A percentile compares a stretch with the other conserved stretches of the same genome.
These are phyloP conservation scores for Aciculoconidium aculeatum DNA, from an alignment of 805 yeast species.

Conservation along the genomic window DNA sequence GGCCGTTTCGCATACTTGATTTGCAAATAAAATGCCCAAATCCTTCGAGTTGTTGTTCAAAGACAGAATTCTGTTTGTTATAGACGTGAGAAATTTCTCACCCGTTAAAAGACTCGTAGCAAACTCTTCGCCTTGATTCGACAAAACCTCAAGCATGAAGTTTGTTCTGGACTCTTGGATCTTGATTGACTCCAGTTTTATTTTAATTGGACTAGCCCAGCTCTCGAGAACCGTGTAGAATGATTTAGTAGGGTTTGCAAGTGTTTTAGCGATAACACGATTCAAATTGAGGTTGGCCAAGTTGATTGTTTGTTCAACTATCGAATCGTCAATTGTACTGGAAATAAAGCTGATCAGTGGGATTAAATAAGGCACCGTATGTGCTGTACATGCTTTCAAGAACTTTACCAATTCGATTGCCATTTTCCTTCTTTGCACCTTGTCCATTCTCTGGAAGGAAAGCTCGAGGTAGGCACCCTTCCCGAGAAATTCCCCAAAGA, in stretches of 20 bases:
- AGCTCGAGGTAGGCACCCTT: constrained; percentile 13
- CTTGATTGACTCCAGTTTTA: constrained; percentile 34
- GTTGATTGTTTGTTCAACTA: constrained; percentile 1
- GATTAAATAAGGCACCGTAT: constrained; percentile 14
- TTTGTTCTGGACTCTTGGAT: constrained; percentile 47
- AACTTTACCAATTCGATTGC: constrained; percentile 12
- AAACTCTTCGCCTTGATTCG: constrained; percentile 13
- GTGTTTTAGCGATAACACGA: constrained; percentile 10
- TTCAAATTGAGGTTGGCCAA: constrained; percentile 11
- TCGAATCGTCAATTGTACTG: constrained; percentile 12
- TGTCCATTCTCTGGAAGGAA: constrained; percentile 16
- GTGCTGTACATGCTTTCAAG: constrained; percentile 7
- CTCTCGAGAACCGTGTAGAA: not conserved
- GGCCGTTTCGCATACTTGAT: constrained; percentile 33
- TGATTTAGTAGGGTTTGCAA: not conserved
- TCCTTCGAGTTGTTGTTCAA: constrained; percentile 39
- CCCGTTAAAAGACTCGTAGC: constrained; percentile 28
- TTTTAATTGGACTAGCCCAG: constrained; percentile 28
- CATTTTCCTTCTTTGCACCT: constrained; percentile 20
- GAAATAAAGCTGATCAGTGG: constrained; percentile 13
- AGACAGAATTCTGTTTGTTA: constrained; percentile 52
- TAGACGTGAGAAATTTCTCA: constrained; percentile 38
- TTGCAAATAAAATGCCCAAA: constrained; percentile 56
- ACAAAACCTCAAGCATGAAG: constrained; percentile 35
- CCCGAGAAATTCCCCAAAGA: constrained; percentile 8